Evolutionary conservation across 148 eudicot genomes (phyloP).

Genomic region (Euryodendron excelsum): DNA sequence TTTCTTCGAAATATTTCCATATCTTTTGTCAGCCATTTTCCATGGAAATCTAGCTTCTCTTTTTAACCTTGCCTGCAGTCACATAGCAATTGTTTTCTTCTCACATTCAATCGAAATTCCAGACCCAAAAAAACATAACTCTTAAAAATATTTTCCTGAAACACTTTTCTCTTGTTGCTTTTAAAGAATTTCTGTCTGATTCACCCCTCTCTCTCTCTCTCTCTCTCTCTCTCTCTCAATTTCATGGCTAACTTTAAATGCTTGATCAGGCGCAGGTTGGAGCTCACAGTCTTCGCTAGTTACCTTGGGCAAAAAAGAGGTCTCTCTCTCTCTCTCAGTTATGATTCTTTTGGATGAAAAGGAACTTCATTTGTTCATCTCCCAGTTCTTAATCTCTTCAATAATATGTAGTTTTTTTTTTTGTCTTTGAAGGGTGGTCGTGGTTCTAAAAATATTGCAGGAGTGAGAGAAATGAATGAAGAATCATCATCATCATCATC

Average conservation of each 20-base stretch:
- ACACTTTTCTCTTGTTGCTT: not conserved
- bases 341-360: too few relatives aligned
- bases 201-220: too few relatives aligned
- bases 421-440: not conserved
- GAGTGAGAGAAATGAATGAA: not conserved
- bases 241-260: conserved; percentile 1
- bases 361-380: too few relatives aligned
- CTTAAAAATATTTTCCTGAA: not conserved
- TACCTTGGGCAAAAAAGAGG: conserved; percentile 29
- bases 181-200: not conserved
- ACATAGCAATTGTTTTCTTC: not conserved
- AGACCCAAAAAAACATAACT: too few relatives aligned
- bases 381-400: too few relatives aligned
- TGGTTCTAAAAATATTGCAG: not conserved
- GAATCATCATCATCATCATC: not conserved
- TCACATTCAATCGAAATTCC: too few relatives aligned
- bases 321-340: not conserved
- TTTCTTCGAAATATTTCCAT: not conserved
- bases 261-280: conserved; percentile 29
- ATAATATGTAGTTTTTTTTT: too few relatives aligned
- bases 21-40: not conserved
- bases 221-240: not conserved
- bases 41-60: not conserved
- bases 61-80: not conserved
- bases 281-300: conserved; percentile 20